Conservation (phyloP, 176 grass and related monocot genomes). For the Pontederia crassipes region DNA sequence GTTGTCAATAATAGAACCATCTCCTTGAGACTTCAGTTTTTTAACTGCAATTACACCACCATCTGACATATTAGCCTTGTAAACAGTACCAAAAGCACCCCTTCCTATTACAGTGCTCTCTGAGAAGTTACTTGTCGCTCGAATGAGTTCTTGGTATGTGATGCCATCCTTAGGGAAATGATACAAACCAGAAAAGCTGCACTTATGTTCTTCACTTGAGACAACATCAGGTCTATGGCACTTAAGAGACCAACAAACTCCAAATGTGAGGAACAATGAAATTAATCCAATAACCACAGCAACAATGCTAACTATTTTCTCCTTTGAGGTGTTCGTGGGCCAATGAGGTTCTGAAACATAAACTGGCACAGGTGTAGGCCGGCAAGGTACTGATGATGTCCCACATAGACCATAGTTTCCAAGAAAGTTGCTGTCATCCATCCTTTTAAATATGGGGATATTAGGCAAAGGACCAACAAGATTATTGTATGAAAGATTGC, state of each 20-base stretch:
- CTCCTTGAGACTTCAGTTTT: slow-evolving; percentile 69
- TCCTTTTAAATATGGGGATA: slow-evolving; percentile 47
- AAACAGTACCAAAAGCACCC: slow-evolving; percentile 82
- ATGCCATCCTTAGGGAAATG: slow-evolving; percentile 62
- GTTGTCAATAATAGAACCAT: slow-evolving; percentile 64
- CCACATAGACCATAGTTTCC: slow-evolving; percentile 72
- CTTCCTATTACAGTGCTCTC: slow-evolving; percentile 60
- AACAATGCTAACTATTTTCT: slow-evolving; percentile 64
- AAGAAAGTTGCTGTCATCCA: slow-evolving; percentile 86
- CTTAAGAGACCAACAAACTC: slow-evolving; percentile 75
- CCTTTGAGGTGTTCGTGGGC: slow-evolving; percentile 34
- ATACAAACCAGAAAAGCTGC: slow-evolving; percentile 41
- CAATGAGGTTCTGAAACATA: slow-evolving; percentile 27
- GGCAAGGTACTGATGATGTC: slow-evolving; percentile 46
- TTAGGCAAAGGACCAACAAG: slow-evolving; percentile 62
- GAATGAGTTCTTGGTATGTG: slow-evolving; percentile 80
- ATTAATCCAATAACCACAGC: slow-evolving; percentile 53
- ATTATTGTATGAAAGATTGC: slow-evolving; percentile 93
- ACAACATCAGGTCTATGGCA: slow-evolving; percentile 41
- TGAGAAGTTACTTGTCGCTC: slow-evolving; percentile 68
- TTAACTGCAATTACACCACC: slow-evolving; percentile 72
- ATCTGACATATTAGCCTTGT: slow-evolving; percentile 68
- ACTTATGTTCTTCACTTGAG: slow-evolving; percentile 40
- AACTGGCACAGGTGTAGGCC: slow-evolving; percentile 22
- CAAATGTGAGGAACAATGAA: slow-evolving; percentile 68